A percentile compares a stretch with the other conserved stretches of the same genome.
These are phyloP conservation scores for Arachnopeziza araneosa DNA, from an alignment of 2,329 filamentous ascomycete genomes.

Conservation along the genomic window DNA sequence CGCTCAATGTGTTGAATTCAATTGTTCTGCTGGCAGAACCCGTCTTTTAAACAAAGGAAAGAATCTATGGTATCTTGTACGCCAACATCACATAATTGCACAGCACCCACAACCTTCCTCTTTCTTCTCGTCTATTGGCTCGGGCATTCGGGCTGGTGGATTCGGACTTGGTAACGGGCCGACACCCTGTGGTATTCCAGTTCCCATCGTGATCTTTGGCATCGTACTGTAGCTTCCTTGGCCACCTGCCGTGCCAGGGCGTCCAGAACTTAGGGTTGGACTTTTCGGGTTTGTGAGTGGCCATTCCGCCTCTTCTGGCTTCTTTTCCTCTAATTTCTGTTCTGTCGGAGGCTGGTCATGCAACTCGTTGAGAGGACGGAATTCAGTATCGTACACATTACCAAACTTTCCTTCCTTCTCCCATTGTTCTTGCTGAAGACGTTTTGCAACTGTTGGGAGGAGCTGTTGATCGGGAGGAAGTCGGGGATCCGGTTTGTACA, in stretches of 20 bases:
- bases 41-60: neutral
- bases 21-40: neutral
- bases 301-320: conserved; percentile 46
- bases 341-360: conserved; percentile 9
- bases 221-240: conserved; percentile 48
- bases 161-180: conserved; percentile 26
- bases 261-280: conserved; percentile 41
- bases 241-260: conserved; percentile 37
- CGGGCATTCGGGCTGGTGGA: conserved; percentile 45
- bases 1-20: neutral
- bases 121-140: conserved; percentile 48
- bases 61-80: neutral
- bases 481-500: conserved; percentile 93
- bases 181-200: conserved; percentile 35
- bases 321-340: conserved; percentile 27
- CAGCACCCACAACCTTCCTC: conserved; percentile 42
- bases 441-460: conserved; percentile 85
- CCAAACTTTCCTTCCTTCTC: conserved; percentile 86
- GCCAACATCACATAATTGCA: conserved; percentile 39
- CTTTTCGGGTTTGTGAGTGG: conserved; percentile 48
- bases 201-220: conserved; percentile 19
- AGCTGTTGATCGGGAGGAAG: conserved; percentile 93
- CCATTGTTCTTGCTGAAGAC: conserved; percentile 92
- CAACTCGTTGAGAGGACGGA: conserved; percentile 70
- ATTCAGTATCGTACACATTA: conserved; percentile 79